Evolutionary conservation across 768 basidiomycete species (phyloP).

Genomic region (Mycena floridula): DNA sequence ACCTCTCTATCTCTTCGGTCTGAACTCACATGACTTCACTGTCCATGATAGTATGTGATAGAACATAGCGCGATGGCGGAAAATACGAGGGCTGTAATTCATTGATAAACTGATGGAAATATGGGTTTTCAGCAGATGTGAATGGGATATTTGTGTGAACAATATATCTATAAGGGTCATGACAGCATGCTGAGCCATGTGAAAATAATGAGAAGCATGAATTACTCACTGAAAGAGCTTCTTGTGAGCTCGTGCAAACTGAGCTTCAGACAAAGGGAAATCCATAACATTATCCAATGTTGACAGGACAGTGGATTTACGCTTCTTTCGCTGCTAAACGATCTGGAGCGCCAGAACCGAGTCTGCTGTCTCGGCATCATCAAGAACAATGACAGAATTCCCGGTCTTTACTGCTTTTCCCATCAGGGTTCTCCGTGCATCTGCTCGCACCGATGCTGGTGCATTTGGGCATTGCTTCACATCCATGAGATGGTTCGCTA

Average conservation of each 20-base stretch:
- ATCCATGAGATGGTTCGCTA: slow-evolving; percentile 6
- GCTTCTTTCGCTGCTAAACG: no score
- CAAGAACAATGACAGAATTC: background rate
- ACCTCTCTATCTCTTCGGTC: slow-evolving; percentile 11
- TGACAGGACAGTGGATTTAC: background rate
- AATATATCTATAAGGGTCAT: slow-evolving; percentile 4
- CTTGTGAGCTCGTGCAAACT: background rate
- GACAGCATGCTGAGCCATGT: no score
- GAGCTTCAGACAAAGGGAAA: background rate
- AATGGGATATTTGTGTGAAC: slow-evolving; percentile 21
- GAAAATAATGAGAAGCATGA: no score
- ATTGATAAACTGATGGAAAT: slow-evolving; percentile 15
- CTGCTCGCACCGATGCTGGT: background rate
- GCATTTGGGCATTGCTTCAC: background rate
- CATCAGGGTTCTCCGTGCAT: background rate
- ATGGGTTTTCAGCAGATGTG: slow-evolving; percentile 12
- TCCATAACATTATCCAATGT: background rate
- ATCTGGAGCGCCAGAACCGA: no score
- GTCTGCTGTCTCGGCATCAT: no score
- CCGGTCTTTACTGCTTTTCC: background rate
- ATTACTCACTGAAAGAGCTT: background rate
- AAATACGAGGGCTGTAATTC: slow-evolving; percentile 18
- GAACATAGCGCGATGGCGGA: slow-evolving; percentile 15
- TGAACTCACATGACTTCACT: slow-evolving; percentile 15
- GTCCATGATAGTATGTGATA: slow-evolving; percentile 17